Conservation (phyloP, 805 yeast genomes). For the Candida mattraensis region DNA sequence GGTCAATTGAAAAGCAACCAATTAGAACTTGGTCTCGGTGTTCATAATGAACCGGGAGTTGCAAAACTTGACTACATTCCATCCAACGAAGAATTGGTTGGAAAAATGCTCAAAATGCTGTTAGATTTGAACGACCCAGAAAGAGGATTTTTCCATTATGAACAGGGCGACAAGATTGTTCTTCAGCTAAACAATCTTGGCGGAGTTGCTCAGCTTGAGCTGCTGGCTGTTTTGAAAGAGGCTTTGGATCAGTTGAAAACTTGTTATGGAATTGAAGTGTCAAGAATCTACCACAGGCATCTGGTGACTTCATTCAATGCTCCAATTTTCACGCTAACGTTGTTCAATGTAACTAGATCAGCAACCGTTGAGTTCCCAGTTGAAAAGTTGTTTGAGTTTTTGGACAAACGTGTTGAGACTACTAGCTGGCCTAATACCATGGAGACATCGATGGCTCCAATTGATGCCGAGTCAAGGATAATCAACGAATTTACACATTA, state of each 20-base stretch:
- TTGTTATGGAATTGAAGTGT: constrained; percentile 29
- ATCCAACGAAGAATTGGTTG: constrained; percentile 33
- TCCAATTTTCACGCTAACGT: constrained; percentile 37
- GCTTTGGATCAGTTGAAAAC: constrained; percentile 26
- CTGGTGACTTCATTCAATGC: constrained; percentile 40
- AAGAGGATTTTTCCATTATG: constrained; percentile 34
- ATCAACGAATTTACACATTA: constrained; percentile 30
- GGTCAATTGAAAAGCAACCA: constrained; percentile 31
- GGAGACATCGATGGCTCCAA: constrained; percentile 12
- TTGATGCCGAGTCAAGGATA: constrained; percentile 27
- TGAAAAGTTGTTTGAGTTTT: constrained; percentile 29
- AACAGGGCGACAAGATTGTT: constrained; percentile 30
- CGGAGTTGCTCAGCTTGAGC: constrained; percentile 38
- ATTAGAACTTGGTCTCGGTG: constrained; percentile 39
- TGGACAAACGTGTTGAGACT: constrained; percentile 35
- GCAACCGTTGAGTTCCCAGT: constrained; percentile 22
- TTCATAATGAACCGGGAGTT: constrained; percentile 42
- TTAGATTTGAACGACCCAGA: constrained; percentile 29
- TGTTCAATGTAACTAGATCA: constrained; percentile 36
- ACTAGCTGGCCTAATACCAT: constrained; percentile 33
- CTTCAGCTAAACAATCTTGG: constrained; percentile 38
- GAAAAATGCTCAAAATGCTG: constrained; percentile 27
- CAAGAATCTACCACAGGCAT: constrained; percentile 35
- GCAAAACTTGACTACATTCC: constrained; percentile 33
- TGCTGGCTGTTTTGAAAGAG: constrained; percentile 29